Base-by-base conservation (phyloP, 352 stramenopile species). In the Phytophthora fragariae region DNA sequence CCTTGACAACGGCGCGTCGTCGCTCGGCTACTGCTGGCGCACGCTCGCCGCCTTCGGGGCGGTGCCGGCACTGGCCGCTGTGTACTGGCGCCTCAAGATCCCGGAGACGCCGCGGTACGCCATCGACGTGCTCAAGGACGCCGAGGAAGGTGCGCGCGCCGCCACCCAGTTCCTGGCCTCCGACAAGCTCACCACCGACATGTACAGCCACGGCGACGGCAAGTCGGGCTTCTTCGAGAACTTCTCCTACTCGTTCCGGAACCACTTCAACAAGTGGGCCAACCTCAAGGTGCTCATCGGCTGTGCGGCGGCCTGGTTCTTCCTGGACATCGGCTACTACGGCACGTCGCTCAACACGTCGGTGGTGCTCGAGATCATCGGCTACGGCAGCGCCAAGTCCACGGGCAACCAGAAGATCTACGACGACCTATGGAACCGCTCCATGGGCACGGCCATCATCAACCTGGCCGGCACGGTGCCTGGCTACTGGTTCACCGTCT, bases 401-500 rank as follows among this genome's bases (percentile, higher is more conserved):
- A 82, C 70, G 15, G 73, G 82, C 61, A 83, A 83, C 78, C 73
- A 82, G 70, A 82, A 84, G 72, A 81, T 85, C 37, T 83, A 75
- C 57, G 79, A 79, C 66, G 73, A 82, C 27, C 55, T 81, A 49
- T 82, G 75, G 75, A 80, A 79, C 64, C 79, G 79, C 58, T 77
- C 79, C n/a, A 70, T 82, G 46, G 79, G 76, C 53, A 82, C 76
- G 52, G 72, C 73, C 27, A 65, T 85, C 41, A 85, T 87, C 70
- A 86, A 85, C 68, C 63, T 91, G 60, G 73, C 71, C 1, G 77
- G 76, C 24, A 86, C 79, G 9, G 80, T 92, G 5, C 85, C 85
- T 9, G 78, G 85, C 41, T 92, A 92, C 82, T 91, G 85, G 69
- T 81, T 90, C 68, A 85, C 85, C 10, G 82, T 91, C 55, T 82